Percentiles rank a stretch among this genome's conserved stretches.
Conservation (phyloP, 257 asterid genomes). For the Gardenia jasminoides region DNA sequence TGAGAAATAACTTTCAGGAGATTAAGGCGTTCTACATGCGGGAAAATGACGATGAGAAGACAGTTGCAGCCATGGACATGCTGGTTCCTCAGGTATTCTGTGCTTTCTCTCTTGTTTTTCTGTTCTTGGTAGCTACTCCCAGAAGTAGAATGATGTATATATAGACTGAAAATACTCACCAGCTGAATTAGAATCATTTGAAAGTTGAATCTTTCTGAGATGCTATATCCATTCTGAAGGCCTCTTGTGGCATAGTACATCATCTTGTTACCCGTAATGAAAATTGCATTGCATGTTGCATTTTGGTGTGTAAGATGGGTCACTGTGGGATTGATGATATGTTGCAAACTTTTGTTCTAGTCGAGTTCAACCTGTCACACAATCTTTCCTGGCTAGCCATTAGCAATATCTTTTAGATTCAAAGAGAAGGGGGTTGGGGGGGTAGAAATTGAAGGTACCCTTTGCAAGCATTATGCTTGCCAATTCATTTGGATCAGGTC, state of each 20-base stretch:
- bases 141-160: not conserved
- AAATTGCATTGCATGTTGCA: not conserved
- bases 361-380: not conserved
- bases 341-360: not conserved
- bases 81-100: slow-evolving; percentile 92
- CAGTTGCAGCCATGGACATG: slow-evolving; percentile 99
- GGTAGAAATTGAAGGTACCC: not conserved
- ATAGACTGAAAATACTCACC: not conserved
- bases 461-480: not conserved
- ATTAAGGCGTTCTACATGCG: slow-evolving; percentile 99
- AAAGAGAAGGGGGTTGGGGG: too few species aligned
- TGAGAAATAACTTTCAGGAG: slow-evolving; percentile 47
- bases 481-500: not conserved
- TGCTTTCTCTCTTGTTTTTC: not conserved
- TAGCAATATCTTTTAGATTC: not conserved
- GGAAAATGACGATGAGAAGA: slow-evolving; percentile 89
- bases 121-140: not conserved
- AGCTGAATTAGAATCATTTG: not conserved
- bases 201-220: not conserved
- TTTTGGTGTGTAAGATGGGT: not conserved
- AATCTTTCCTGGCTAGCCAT: not conserved
- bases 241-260: not conserved
- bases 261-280: not conserved
- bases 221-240: not conserved
- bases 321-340: not conserved